Base-by-base conservation (phyloP, 2,329 filamentous ascomycete genomes). In the Aureobasidium mangrovei region DNA sequence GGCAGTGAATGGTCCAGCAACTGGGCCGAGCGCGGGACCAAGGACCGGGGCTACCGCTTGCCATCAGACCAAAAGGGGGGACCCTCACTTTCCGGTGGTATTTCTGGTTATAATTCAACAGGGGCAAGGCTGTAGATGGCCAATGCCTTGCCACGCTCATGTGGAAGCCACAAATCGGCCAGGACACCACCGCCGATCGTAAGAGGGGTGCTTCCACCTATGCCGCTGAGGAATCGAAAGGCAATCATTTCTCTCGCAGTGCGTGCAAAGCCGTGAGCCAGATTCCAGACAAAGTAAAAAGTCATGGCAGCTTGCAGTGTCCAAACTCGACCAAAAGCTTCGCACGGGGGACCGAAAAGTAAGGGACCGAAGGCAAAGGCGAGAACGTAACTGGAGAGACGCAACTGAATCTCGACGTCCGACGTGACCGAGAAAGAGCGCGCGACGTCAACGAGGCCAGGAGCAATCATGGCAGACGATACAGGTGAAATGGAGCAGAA, bases 271-370 rank as follows among this genome's bases (percentile, higher is more conserved):
- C 73, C 70, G 55, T 74, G 77, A 2, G 68, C 65, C 6, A 77
- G 57, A 58, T 77, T 77, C 71, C 77, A 77, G 38, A 72, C 55
- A 2, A 80, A 62, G 61, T 80, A 79, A 69, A 74, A 71, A 1
- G 76, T 35, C 55, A 76, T 80, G 1, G 72, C 71, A 0, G 61
- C 51, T 39, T 76, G 74, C 4, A 76, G 63, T 7, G 78, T 62
- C 0, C 58, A 58, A 46, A 69, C 62, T 0, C 77, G 64, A 0
- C 77, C 77, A 49, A 74, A 78, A 0, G 78, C 64, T 56, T 80
- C 77, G 0, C 76, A 76, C 4, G 77, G 55, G 0, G 73, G 74
- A 0, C 71, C 73, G 2, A 75, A 68, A 4, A 75, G 31, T 1
- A 77, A 63, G 0, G 74, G 74, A 0, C 73, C 75, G 44, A 77